phyloP scores from a whole-genome alignment of 495 filamentous ascomycete genomes.

The Aspergillus baeticus region DNA sequence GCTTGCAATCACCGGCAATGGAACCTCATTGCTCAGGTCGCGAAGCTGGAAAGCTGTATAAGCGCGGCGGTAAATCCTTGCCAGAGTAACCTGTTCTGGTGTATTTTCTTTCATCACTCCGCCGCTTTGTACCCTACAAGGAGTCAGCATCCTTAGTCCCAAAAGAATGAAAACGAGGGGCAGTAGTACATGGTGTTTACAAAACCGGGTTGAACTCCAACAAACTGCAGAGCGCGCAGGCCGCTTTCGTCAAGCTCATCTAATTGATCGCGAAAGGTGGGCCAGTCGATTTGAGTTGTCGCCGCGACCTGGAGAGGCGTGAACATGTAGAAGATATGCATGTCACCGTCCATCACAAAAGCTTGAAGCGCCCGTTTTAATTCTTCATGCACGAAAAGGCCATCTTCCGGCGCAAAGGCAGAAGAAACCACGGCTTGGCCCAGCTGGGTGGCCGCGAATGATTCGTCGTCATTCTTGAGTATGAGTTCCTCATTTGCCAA shows the following conservation, averaged over 20 bases:
- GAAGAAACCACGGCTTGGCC: constrained; percentile 75
- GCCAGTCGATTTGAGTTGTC: constrained; percentile 64
- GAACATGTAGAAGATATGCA: constrained; percentile 82
- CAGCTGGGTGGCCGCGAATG: constrained; percentile 61
- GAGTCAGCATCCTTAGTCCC: constrained; percentile 24
- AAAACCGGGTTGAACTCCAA: constrained; percentile 67
- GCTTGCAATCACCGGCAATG: constrained; percentile 64
- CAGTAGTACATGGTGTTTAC: constrained; percentile 68
- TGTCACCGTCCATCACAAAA: constrained; percentile 82
- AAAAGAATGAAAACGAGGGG: neutral
- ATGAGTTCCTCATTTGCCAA: constrained; percentile 36
- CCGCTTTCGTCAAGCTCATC: constrained; percentile 70
- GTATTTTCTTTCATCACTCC: constrained; percentile 62
- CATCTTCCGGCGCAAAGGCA: constrained; percentile 72
- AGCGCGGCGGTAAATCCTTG: constrained; percentile 71
- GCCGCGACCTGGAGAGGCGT: constrained; percentile 61
- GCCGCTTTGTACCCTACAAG: constrained; percentile 65
- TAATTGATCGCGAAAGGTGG: constrained; percentile 67
- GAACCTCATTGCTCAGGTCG: constrained; percentile 77
- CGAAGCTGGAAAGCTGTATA: constrained; percentile 79
- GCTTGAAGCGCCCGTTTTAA: constrained; percentile 64
- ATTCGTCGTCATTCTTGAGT: constrained; percentile 40
- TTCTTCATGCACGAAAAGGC: constrained; percentile 71
- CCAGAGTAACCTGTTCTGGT: constrained; percentile 55
- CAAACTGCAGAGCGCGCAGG: constrained; percentile 63